Evolutionary conservation across 2,329 filamentous ascomycete genomes (phyloP).

Genomic region (Tolypocladium amazonense): DNA sequence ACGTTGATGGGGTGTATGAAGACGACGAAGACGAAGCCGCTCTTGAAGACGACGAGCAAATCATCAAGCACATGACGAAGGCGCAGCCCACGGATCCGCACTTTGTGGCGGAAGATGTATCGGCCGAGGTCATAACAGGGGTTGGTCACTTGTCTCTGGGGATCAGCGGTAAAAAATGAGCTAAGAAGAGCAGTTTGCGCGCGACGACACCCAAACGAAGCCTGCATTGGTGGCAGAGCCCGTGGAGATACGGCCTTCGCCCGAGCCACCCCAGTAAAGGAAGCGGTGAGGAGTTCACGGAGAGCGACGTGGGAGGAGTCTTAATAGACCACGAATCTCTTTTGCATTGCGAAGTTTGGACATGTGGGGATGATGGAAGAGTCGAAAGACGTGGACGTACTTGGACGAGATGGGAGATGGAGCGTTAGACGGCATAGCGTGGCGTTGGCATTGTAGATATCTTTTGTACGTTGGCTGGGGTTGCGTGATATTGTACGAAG

Average conservation of each 20-base stretch:
- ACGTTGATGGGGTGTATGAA: slow-evolving; percentile 18
- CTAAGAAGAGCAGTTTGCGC: slow-evolving; percentile 15
- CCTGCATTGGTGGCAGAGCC: slow-evolving; percentile 11
- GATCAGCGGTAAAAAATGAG: slow-evolving; percentile 21
- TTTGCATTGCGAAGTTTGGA: background rate
- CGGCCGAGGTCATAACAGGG: slow-evolving; percentile 50
- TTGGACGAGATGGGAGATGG: background rate
- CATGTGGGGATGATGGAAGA: background rate
- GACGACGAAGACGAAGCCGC: slow-evolving; percentile 11
- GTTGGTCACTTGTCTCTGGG: slow-evolving; percentile 41
- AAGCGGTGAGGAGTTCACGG: background rate
- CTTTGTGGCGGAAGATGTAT: slow-evolving; percentile 30
- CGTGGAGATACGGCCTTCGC: slow-evolving; percentile 15
- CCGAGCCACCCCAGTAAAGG: background rate
- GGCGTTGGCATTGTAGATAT: slow-evolving; percentile 19
- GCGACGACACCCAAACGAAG: slow-evolving; percentile 2
- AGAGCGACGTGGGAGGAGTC: background rate
- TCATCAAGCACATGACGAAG: slow-evolving; percentile 6
- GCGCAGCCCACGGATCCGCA: slow-evolving; percentile 5
- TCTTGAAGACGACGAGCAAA: slow-evolving; percentile 8
- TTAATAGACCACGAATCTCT: background rate
- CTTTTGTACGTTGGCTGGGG: background rate
- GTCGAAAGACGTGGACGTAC: background rate
- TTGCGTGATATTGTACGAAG: background rate
- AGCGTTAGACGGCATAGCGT: slow-evolving; percentile 19